Evolutionary conservation across 2,329 filamentous ascomycete genomes (phyloP).

Genomic region (Monosporascus sp.): DNA sequence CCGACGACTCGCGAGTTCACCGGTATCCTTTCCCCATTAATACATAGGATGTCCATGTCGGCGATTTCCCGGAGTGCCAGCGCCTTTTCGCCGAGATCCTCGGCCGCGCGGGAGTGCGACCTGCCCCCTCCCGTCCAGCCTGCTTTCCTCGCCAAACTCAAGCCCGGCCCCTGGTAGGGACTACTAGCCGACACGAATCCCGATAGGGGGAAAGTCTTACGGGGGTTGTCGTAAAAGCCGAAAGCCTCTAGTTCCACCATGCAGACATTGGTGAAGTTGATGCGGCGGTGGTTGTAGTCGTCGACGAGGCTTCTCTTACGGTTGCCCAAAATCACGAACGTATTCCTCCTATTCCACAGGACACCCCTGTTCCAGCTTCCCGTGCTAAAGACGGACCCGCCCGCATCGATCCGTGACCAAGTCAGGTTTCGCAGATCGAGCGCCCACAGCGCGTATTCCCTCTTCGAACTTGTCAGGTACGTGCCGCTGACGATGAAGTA

Average conservation of each 20-base stretch:
- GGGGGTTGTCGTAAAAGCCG: slow-evolving; percentile 93
- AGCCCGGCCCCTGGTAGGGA: slow-evolving; percentile 54
- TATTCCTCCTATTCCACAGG: slow-evolving; percentile 87
- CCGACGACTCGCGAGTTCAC: slow-evolving; percentile 88
- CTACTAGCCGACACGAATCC: slow-evolving; percentile 80
- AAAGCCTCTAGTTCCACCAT: slow-evolving; percentile 97
- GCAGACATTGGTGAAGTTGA: slow-evolving; percentile 96
- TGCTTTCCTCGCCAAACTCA: slow-evolving; percentile 54
- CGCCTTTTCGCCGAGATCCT: slow-evolving; percentile 79
- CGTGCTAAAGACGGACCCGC: slow-evolving; percentile 88
- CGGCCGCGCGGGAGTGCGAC: slow-evolving; percentile 69
- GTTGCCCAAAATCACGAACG: slow-evolving; percentile 93
- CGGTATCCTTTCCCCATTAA: slow-evolving; percentile 85
- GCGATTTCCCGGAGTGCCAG: slow-evolving; percentile 77
- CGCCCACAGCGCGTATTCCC: slow-evolving; percentile 97
- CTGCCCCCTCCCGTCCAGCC: slow-evolving; percentile 70
- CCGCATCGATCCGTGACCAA: slow-evolving; percentile 94
- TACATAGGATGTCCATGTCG: slow-evolving; percentile 94
- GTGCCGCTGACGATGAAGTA: slow-evolving; percentile 97
- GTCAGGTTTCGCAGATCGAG: slow-evolving; percentile 81
- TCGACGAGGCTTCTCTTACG: slow-evolving; percentile 90
- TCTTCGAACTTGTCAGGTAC: slow-evolving; percentile 94
- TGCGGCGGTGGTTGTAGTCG: slow-evolving; percentile 95
- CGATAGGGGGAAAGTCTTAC: slow-evolving; percentile 71
- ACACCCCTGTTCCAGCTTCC: slow-evolving; percentile 97